Evolutionary conservation across 2,329 filamentous ascomycete genomes (phyloP).

Genomic region (Alternaria triticimaculans): DNA sequence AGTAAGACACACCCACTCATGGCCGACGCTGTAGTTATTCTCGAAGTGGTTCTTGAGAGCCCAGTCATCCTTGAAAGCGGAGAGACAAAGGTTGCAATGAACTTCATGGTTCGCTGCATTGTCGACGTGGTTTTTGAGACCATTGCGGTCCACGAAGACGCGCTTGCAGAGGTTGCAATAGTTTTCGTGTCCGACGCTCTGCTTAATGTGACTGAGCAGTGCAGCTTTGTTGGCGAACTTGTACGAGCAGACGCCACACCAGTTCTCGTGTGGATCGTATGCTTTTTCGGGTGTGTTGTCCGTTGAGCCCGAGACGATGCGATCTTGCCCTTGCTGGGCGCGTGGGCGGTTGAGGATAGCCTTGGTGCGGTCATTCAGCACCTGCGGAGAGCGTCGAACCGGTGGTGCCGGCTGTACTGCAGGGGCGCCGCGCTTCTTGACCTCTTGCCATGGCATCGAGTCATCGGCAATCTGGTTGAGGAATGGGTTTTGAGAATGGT

Average conservation of each 20-base stretch:
- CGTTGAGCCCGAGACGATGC: slow-evolving; percentile 12
- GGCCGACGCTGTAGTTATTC: slow-evolving; percentile 38
- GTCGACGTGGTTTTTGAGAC: slow-evolving; percentile 45
- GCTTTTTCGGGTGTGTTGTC: slow-evolving; percentile 16
- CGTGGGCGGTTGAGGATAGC: neutral
- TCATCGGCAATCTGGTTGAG: slow-evolving; percentile 32
- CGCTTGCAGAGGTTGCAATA: slow-evolving; percentile 47
- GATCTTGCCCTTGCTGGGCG: slow-evolving; percentile 6
- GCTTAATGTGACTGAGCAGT: slow-evolving; percentile 36
- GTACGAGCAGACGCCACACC: slow-evolving; percentile 41
- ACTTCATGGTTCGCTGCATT: slow-evolving; percentile 35
- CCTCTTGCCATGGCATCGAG: slow-evolving; percentile 35
- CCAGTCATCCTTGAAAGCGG: slow-evolving; percentile 42
- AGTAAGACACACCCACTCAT: slow-evolving; percentile 36
- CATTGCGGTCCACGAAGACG: slow-evolving; percentile 44
- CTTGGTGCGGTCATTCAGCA: slow-evolving; percentile 17
- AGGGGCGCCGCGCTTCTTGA: slow-evolving; percentile 26
- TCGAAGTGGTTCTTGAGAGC: slow-evolving; percentile 44
- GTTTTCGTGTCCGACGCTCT: slow-evolving; percentile 31
- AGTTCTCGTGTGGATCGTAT: slow-evolving; percentile 34
- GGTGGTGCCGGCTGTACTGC: neutral
- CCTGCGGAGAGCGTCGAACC: slow-evolving; percentile 1
- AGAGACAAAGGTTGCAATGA: slow-evolving; percentile 44
- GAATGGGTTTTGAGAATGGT: slow-evolving; percentile 24
- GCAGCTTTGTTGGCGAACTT: slow-evolving; percentile 31